Evolutionary conservation across 2,329 filamentous ascomycete species (phyloP).

Genomic region (Monosporascus sp.): DNA sequence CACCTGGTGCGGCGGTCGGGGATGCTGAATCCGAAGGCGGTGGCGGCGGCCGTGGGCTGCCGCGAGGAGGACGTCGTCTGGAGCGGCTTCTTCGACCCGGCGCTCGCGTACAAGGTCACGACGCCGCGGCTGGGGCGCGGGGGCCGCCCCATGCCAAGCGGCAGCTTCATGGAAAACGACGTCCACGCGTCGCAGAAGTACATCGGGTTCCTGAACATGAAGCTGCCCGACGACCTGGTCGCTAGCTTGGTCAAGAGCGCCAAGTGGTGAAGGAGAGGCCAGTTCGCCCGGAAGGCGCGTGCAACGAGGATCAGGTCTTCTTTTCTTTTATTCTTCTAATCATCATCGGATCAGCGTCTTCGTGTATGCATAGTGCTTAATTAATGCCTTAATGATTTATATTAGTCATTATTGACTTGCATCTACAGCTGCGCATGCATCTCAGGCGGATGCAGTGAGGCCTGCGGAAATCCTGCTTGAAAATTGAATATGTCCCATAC

Average conservation of each 20-base stretch:
- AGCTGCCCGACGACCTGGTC: slow-evolving; percentile 13
- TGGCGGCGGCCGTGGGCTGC: slow-evolving; percentile 27
- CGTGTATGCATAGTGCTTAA: no score
- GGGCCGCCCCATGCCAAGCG: slow-evolving; percentile 13
- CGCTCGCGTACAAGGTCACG: slow-evolving; percentile 42
- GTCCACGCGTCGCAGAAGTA: slow-evolving; percentile 26
- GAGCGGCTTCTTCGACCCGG: slow-evolving; percentile 39
- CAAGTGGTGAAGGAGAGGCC: not conserved
- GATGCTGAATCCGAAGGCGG: slow-evolving; percentile 29
- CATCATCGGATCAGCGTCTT: no score
- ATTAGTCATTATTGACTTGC: not conserved
- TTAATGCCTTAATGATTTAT: no score
- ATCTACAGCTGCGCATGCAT: not conserved
- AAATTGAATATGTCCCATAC: slow-evolving; percentile 20
- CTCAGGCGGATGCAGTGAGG: not conserved
- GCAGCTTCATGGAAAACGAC: slow-evolving; percentile 27
- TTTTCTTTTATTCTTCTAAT: no score
- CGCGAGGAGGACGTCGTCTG: slow-evolving; percentile 27
- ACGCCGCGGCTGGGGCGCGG: slow-evolving; percentile 22
- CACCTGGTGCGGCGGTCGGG: slow-evolving; percentile 29
- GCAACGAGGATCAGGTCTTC: no score
- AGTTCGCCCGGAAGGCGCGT: no score
- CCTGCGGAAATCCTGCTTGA: slow-evolving; percentile 2
- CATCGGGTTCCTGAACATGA: slow-evolving; percentile 17
- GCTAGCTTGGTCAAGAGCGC: slow-evolving; percentile 2